phyloP scores from a whole-genome alignment of 495 filamentous ascomycete species.

The Viridothelium virens region DNA sequence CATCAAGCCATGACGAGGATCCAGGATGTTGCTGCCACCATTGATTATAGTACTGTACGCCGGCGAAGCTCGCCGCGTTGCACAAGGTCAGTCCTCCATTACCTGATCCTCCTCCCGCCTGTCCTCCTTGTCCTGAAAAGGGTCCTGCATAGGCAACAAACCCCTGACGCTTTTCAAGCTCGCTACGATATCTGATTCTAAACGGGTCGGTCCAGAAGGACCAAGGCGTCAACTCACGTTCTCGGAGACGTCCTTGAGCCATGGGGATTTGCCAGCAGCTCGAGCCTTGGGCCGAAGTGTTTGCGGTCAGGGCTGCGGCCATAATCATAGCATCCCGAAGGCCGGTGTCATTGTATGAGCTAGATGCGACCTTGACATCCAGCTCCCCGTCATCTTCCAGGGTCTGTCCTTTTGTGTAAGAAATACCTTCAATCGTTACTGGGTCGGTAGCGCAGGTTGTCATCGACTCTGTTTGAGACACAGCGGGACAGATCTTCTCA shows the following conservation, averaged over 20 bases:
- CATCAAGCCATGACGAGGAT: too few relatives aligned
- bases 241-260: not conserved
- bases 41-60: not conserved
- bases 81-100: not conserved
- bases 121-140: too few relatives aligned
- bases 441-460: not conserved
- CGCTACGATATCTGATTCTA: too few relatives aligned
- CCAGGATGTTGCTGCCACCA: too few relatives aligned
- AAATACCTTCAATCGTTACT: not conserved
- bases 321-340: not conserved
- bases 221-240: too few relatives aligned
- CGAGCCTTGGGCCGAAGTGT: slow-evolving; percentile 2
- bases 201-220: too few relatives aligned
- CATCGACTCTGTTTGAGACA: not conserved
- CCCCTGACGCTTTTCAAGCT: too few relatives aligned
- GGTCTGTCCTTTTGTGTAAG: not conserved
- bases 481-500: not conserved
- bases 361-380: not conserved
- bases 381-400: not conserved
- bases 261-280: not conserved
- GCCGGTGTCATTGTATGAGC: not conserved
- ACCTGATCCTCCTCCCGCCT: too few relatives aligned
- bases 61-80: not conserved
- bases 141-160: too few relatives aligned
- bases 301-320: not conserved